Percentiles rank a stretch among this genome's conserved stretches.
Conservation (phyloP, 2,329 filamentous ascomycete genomes). For the Corynespora cassiicola region DNA sequence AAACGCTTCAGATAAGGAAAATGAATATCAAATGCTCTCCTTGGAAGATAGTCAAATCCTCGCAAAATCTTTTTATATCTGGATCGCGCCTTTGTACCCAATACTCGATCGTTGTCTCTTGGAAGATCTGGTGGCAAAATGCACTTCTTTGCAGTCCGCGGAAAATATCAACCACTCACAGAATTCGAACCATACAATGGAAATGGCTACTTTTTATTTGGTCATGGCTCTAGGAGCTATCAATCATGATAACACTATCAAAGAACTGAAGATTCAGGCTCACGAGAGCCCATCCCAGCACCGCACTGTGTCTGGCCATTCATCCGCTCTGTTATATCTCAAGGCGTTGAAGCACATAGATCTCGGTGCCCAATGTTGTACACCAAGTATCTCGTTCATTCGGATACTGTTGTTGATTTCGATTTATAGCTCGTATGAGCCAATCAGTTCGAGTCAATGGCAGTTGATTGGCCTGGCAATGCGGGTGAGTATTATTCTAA, state of each 20-base stretch:
- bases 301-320: too few species aligned
- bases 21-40: not conserved
- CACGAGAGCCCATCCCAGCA: too few species aligned
- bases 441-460: conserved; percentile 5
- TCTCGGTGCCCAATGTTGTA: not conserved
- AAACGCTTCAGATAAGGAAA: too few species aligned
- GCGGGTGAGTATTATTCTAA: conserved; percentile 2
- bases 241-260: not conserved
- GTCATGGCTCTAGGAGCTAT: conserved; percentile 2
- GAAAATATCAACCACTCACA: not conserved
- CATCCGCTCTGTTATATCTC: too few species aligned
- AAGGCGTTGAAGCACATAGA: not conserved
- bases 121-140: not conserved
- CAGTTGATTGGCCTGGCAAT: conserved; percentile 5
- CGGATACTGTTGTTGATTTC: conserved; percentile 6
- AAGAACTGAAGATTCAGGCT: not conserved
- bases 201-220: not conserved
- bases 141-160: too few species aligned
- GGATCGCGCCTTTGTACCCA: conserved; percentile 2
- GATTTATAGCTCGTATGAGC: conserved; percentile 5
- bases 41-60: not conserved
- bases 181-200: not conserved
- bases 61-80: not conserved
- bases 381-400: conserved; percentile 2
- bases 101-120: not conserved